Evolutionary conservation across 768 basidiomycete species (phyloP).

Genomic region (Gymnopilus dilepis): DNA sequence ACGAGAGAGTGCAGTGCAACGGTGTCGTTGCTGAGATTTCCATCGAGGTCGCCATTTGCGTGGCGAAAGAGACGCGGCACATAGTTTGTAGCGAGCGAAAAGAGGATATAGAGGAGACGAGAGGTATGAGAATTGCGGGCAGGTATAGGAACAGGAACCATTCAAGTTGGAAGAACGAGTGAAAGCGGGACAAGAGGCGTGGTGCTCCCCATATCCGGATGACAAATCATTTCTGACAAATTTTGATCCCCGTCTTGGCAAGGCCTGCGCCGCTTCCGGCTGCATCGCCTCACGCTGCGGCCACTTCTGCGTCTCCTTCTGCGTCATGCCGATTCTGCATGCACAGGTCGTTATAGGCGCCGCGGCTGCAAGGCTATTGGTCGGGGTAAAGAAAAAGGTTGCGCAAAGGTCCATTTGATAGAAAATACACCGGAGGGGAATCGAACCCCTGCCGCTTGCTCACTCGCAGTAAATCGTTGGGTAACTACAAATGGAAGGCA

Average conservation of each 20-base stretch:
- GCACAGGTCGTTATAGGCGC: too few species aligned
- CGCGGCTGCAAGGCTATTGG: too few species aligned
- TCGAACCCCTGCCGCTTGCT: constrained; percentile 76
- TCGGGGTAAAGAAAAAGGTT: too few species aligned
- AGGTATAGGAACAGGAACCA: constrained; percentile 48
- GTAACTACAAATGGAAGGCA: constrained; percentile 15
- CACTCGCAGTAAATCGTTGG: not conserved
- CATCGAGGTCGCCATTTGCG: constrained; percentile 14
- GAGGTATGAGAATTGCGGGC: constrained; percentile 43
- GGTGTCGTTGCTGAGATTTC: not conserved
- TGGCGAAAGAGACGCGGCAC: constrained; percentile 44
- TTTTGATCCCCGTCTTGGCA: constrained; percentile 3
- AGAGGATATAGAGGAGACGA: constrained; percentile 48
- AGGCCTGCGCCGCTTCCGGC: not conserved
- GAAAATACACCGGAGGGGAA: constrained; percentile 63
- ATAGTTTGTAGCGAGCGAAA: constrained; percentile 51
- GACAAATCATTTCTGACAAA: constrained; percentile 15
- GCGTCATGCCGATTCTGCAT: too few species aligned
- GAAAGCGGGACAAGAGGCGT: not conserved
- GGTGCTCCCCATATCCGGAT: constrained; percentile 1
- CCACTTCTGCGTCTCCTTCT: too few species aligned
- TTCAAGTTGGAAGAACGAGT: constrained; percentile 35
- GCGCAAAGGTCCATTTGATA: not conserved
- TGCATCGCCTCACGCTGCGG: not conserved
- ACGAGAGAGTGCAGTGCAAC: constrained; percentile 17